Percentiles rank a stretch among this genome's conserved stretches.
These are phyloP conservation scores for Coccinonectria pachysandricola DNA, from an alignment of 2,329 filamentous ascomycete genomes.

Conservation along the genomic window DNA sequence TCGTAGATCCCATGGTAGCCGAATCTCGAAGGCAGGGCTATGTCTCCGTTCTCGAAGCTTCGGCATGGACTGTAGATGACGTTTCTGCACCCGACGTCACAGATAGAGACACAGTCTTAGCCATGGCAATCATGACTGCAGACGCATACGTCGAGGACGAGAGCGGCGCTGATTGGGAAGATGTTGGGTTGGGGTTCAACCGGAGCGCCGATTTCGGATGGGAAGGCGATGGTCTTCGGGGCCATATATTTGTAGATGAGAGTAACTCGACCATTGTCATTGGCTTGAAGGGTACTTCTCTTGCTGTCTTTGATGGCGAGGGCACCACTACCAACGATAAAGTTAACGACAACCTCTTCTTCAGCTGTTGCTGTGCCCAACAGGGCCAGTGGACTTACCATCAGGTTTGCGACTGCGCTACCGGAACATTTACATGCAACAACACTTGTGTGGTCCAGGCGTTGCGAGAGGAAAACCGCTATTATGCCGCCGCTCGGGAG, in stretches of 20 bases:
- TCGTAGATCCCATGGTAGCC: slow-evolving; percentile 69
- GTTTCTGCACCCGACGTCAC: slow-evolving; percentile 71
- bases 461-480: slow-evolving; percentile 72
- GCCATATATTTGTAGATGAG: slow-evolving; percentile 85
- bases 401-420: slow-evolving; percentile 88
- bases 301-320: slow-evolving; percentile 90
- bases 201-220: slow-evolving; percentile 85
- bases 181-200: slow-evolving; percentile 71
- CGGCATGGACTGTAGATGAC: slow-evolving; percentile 75
- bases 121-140: slow-evolving; percentile 76
- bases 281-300: slow-evolving; percentile 82
- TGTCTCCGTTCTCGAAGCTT: slow-evolving; percentile 56
- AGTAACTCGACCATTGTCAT: slow-evolving; percentile 81
- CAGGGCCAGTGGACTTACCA: slow-evolving; percentile 85
- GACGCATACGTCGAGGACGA: slow-evolving; percentile 77
- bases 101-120: slow-evolving; percentile 75
- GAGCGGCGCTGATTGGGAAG: slow-evolving; percentile 68
- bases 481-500: slow-evolving; percentile 82
- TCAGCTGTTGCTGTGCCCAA: slow-evolving; percentile 94
- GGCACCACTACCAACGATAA: slow-evolving; percentile 97
- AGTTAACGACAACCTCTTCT: slow-evolving; percentile 94
- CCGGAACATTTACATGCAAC: slow-evolving; percentile 80
- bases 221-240: slow-evolving; percentile 78
- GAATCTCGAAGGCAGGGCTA: slow-evolving; percentile 59
- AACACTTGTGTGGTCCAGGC: slow-evolving; percentile 74